A percentile compares a stretch with the other conserved stretches of the same genome.
Evolutionary conservation across 345 rosid genomes (phyloP).

Genomic region (Ricinus communis): DNA sequence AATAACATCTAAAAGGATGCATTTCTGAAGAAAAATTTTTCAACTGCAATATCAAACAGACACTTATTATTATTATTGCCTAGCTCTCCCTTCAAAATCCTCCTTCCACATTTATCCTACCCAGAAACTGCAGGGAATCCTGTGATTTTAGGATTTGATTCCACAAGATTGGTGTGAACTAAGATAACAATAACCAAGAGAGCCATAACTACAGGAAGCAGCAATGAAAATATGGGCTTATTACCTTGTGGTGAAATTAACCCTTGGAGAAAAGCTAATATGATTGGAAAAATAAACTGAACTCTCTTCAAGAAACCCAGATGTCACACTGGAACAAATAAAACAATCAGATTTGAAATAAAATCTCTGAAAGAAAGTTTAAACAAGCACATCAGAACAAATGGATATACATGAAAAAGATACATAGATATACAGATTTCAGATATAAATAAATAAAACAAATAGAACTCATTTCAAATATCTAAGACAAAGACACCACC

Average conservation of each 20-base stretch:
- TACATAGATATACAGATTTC: background rate
- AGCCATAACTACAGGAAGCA: too few relatives aligned
- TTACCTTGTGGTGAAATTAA: background rate
- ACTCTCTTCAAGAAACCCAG: conserved; percentile 6
- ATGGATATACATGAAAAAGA: too few relatives aligned
- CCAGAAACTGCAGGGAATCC: background rate
- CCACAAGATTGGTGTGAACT: background rate
- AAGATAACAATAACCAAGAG: background rate
- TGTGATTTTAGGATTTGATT: background rate
- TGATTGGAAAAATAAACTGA: background rate
- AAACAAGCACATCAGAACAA: background rate
- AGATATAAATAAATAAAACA: background rate
- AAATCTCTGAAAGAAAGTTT: background rate
- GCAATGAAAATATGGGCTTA: background rate
- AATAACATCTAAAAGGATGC: too few relatives aligned
- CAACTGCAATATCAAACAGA: too few relatives aligned
- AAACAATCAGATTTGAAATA: background rate
- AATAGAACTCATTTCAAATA: background rate
- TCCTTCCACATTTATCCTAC: too few relatives aligned
- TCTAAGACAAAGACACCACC: background rate
- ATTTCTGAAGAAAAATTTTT: too few relatives aligned
- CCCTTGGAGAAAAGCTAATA: background rate
- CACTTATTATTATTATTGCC: too few relatives aligned
- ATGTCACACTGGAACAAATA: background rate
- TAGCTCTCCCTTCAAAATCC: too few relatives aligned